These are phyloP conservation scores for Trifolium dubium DNA, from an alignment of 306 rosid genomes.

Conservation along the genomic window DNA sequence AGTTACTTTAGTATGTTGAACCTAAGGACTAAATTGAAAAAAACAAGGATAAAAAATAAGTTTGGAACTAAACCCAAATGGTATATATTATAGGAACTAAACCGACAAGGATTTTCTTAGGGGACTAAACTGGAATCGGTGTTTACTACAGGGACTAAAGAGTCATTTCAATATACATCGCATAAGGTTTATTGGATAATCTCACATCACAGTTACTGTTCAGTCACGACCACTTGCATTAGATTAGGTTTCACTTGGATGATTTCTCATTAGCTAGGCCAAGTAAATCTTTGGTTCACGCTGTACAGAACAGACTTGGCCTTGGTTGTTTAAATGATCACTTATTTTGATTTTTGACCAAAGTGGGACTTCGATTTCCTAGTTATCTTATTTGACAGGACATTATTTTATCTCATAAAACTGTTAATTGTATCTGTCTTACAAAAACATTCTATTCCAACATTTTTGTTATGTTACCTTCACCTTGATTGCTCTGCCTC, in stretches of 20 bases:
- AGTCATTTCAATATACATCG: not conserved
- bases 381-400: conserved; percentile 21
- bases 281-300: not conserved
- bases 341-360: conserved; percentile 26
- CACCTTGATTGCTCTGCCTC: conserved; percentile 23
- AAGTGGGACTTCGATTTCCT: conserved; percentile 18
- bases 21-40: not conserved
- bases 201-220: not conserved
- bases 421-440: conserved; percentile 30
- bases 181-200: not conserved
- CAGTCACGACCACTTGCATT: not conserved
- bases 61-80: not conserved
- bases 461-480: conserved; percentile 30
- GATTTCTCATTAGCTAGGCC: not conserved
- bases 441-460: conserved; percentile 1
- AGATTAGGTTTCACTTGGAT: conserved; percentile 6
- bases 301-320: not conserved
- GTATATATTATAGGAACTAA: not conserved
- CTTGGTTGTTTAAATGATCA: conserved; percentile 10
- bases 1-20: not conserved
- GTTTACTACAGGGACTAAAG: not conserved
- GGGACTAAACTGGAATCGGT: not conserved
- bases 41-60: not conserved
- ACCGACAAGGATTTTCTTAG: not conserved
- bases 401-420: not conserved